Conservation (phyloP, 208 protist genomes). For the Endotrypanum monterogeii region DNA sequence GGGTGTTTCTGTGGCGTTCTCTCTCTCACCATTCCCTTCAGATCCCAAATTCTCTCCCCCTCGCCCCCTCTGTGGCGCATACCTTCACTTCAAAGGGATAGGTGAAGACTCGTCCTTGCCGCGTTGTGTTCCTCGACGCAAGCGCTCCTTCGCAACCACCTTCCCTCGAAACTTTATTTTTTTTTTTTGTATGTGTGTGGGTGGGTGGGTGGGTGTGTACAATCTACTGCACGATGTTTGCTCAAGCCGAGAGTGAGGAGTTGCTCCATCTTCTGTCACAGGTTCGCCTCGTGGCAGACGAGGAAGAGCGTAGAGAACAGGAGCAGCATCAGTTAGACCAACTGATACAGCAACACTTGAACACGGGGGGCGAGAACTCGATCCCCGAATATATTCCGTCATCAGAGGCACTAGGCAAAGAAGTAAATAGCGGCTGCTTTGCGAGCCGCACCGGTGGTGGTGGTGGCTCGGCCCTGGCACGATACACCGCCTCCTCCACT, state of each 20-base stretch:
- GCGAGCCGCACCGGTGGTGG: not conserved
- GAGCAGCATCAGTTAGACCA: slow-evolving; percentile 7
- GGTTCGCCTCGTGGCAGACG: slow-evolving; percentile 25
- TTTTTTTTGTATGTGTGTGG: not conserved
- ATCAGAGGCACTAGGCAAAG: not conserved
- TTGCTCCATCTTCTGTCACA: slow-evolving; percentile 36
- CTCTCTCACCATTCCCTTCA: too few species aligned
- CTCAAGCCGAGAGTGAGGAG: slow-evolving; percentile 31
- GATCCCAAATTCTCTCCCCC: too few species aligned
- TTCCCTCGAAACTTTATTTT: too few species aligned
- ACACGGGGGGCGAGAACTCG: not conserved
- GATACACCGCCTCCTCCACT: slow-evolving; percentile 33
- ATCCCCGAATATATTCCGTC: not conserved
- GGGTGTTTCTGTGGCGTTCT: too few species aligned
- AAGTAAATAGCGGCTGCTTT: not conserved
- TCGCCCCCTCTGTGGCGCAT: too few species aligned
- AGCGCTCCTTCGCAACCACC: too few species aligned
- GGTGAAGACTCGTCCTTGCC: too few species aligned
- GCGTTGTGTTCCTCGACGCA: too few species aligned
- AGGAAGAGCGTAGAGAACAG: slow-evolving; percentile 13
- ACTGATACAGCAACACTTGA: not conserved
- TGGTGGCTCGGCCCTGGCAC: slow-evolving; percentile 1
- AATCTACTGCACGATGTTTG: slow-evolving; percentile 25
- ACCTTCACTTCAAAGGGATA: not conserved
- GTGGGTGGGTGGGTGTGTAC: slow-evolving; percentile 2